phyloP scores from a whole-genome alignment of 345 rosid species.

The Lumnitzera littorea region DNA sequence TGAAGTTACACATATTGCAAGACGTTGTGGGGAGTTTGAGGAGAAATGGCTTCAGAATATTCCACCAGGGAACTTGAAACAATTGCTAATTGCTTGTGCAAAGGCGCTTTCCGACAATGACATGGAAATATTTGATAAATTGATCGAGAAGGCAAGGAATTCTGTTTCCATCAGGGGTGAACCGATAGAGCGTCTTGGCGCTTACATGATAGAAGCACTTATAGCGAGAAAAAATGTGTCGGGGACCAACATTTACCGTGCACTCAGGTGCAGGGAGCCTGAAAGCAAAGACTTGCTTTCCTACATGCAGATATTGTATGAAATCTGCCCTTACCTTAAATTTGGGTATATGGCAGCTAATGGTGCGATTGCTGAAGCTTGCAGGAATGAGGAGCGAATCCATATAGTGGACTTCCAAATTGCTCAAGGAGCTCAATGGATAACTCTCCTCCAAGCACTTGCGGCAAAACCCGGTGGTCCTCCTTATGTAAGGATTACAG shows the following conservation, averaged over 20 bases:
- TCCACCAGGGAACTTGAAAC: constrained; percentile 43
- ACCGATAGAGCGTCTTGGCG: constrained; percentile 73
- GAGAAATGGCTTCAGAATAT: constrained; percentile 16
- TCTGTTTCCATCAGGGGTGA: constrained; percentile 58
- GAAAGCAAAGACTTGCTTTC: constrained; percentile 62
- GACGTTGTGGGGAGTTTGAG: constrained; percentile 21
- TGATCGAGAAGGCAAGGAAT: constrained; percentile 37
- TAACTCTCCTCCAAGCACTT: constrained; percentile 66
- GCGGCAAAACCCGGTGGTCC: constrained; percentile 62
- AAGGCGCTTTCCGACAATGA: constrained; percentile 40
- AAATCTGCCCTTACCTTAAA: constrained; percentile 71
- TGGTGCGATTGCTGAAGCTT: constrained; percentile 70
- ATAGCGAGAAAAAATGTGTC: constrained; percentile 61
- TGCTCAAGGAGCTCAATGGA: constrained; percentile 63
- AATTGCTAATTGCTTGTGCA: constrained; percentile 55
- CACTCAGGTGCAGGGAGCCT: constrained; percentile 59
- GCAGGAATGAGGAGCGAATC: constrained; percentile 51
- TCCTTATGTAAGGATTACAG: constrained; percentile 65
- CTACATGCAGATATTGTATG: constrained; percentile 59
- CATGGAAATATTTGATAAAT: constrained; percentile 32
- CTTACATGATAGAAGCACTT: constrained; percentile 65
- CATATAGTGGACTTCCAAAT: constrained; percentile 73
- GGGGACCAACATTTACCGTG: constrained; percentile 46
- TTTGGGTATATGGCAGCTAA: constrained; percentile 83
- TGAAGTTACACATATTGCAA: constrained; percentile 25